Base-by-base conservation (phyloP, 192 early-diverging fungal genomes). In the Fimicolochytrium jonesii region DNA sequence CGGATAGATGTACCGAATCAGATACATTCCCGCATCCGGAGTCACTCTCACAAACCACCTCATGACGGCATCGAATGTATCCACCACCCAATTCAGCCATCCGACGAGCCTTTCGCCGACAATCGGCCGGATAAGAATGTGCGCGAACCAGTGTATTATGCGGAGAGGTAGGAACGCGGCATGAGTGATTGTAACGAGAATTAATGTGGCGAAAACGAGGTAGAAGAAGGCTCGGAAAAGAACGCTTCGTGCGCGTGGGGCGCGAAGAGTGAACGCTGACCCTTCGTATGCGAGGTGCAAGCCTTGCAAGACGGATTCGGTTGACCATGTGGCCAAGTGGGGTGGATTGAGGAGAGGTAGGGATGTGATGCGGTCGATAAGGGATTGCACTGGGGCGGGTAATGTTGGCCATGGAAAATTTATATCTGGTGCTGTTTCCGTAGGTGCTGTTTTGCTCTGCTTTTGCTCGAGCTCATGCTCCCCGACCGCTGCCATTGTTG, bases 1-100 rank as follows among this genome's bases (percentile, higher is more conserved):
- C 39, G 71, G 71, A n/a, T 29, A 73, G 20, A 41, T 39, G 41
- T 73, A 73, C n/a, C 70, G 45, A 4, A 66, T 28, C 4, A 72
- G 34, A 41, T 67, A 55, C 29, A 67, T 44, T 32, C 58, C 60
- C 22, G 47, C 48, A 13, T 65, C 61, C 15, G 62, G 56, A 4
- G 56, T 59, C 1, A 32, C 43, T 1, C 54, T n/a, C 23, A 59
- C n/a, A 50, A 58, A 51, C 65, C 65, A 67, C 4, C 29, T 3
- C 22, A 67, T 52, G 17, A 23, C 11, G 2, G 13, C 6, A 46
- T 67, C 65, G 32, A 58, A 18, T 2, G 35, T 30, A 39, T 57
- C 45, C 64, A 66, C 34, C 7, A 45, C 11, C 54, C 44, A 56
- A 48, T 66, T 55, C 9, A 66, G 33, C 26, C 25, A 15, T 0